Percentiles rank a stretch among this genome's conserved stretches.
Conservation (phyloP, 768 basidiomycete species). For the Trametes meyenii region DNA sequence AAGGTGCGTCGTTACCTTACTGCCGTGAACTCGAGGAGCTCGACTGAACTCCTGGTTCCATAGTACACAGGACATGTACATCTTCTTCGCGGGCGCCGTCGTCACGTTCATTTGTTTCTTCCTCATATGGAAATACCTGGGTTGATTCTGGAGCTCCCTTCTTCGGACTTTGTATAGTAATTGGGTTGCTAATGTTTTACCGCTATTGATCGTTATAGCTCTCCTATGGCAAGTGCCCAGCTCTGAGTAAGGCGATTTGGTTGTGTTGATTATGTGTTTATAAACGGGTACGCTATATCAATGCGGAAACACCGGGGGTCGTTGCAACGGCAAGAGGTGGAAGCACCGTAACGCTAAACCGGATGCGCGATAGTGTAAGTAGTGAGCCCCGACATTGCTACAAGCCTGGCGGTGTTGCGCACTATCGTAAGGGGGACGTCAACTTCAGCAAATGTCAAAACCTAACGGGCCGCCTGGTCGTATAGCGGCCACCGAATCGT, state of each 20-base stretch:
- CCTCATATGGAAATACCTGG: conserved; percentile 90
- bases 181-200: conserved; percentile 9
- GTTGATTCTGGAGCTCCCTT: conserved; percentile 34
- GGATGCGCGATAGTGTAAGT: no score
- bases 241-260: background rate
- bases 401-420: no score
- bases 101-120: conserved; percentile 94
- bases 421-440: no score
- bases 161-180: conserved; percentile 19
- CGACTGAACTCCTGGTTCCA: background rate
- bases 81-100: conserved; percentile 82
- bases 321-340: no score
- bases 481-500: conserved; percentile 50
- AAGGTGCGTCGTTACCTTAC: conserved; percentile 58
- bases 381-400: no score
- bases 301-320: no score
- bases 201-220: background rate
- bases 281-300: no score
- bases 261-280: no score
- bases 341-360: no score
- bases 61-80: conserved; percentile 95
- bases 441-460: conserved; percentile 39
- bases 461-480: conserved; percentile 35
- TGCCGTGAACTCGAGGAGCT: background rate
- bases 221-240: background rate